Base-by-base conservation (phyloP, 1,139 yeast species). In the Debaryomyces fabryi region DNA sequence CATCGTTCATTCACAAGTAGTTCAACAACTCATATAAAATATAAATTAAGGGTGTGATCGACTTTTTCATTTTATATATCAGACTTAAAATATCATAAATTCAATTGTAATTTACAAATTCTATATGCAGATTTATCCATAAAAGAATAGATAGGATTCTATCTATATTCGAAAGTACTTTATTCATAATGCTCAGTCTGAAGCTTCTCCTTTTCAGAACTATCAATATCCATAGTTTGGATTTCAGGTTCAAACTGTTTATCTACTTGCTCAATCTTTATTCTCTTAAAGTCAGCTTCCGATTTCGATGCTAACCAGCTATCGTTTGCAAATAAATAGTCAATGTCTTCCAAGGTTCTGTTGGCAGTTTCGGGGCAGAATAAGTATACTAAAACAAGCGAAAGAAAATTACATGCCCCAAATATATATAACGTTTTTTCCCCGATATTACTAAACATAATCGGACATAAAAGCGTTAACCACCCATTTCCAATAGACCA, bases 331-430 rank as follows among this genome's bases (percentile, higher is more conserved):
- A 59, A 58, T 51, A 58, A 51, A 47, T 40, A 52, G 40, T 83
- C 86, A 53, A 83, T 74, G 59, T 83, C 86, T 62, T 83, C 88
- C 60, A 83, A 70, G 25, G 85, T 69, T 58, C 86, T 74, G 50
- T 83, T 83, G 10, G 85, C 80, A 29, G 87, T 82, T 68, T 83
- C 88, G 33, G 88, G 88, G 60, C 79, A 82, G 41, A 64, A 56
- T 42, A 58, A 54, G 36, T 57, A 58, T 24, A 54, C 53, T 29
- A 58, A 49, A 2, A 48, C 52, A 13, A 58, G 40, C 4, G 58
- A 48, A 33, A 57, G 50, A 47, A 58, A 55, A 7, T 58, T 58
- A 33, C 39, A 24, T 72, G 71, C 58, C 69, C 72, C 65, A 71
- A 69, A 47, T 71, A 57, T 57, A 72, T 74, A 49, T 71, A 69